phyloP scores from a whole-genome alignment of 805 yeast genomes.

The Torulaspora delbrueckii region DNA sequence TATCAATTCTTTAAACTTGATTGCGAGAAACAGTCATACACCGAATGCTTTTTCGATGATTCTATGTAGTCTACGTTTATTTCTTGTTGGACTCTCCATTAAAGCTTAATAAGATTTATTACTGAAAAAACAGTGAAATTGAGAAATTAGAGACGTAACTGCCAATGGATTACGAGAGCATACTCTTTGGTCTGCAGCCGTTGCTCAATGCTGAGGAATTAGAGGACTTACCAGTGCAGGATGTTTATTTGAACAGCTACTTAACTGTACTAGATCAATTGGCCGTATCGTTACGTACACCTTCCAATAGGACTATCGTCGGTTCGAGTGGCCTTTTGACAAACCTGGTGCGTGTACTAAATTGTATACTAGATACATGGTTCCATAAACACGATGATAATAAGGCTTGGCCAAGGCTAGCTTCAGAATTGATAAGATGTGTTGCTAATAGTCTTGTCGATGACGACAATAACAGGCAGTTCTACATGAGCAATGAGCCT shows the following conservation, averaged over 20 bases:
- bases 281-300: constrained; percentile 31
- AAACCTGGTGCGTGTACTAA: constrained; percentile 19
- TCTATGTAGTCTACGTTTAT: background rate
- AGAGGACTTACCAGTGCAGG: constrained; percentile 20
- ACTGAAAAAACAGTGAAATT: background rate
- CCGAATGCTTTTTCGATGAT: background rate
- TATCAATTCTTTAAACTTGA: too few species aligned
- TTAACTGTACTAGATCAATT: constrained; percentile 28
- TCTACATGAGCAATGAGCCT: constrained; percentile 8
- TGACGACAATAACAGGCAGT: constrained; percentile 28
- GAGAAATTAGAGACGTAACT: background rate
- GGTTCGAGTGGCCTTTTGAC: constrained; percentile 28
- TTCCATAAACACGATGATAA: constrained; percentile 9
- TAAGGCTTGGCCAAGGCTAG: constrained; percentile 18
- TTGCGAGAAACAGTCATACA: too few species aligned
- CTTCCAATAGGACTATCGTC: constrained; percentile 29
- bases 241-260: constrained; percentile 18
- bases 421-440: constrained; percentile 32
- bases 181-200: constrained; percentile 32
- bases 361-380: constrained; percentile 12
- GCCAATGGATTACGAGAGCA: constrained; percentile 33
- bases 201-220: constrained; percentile 20
- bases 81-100: background rate
- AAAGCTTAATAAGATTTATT: background rate
- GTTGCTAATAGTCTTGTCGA: constrained; percentile 33